Conservation (phyloP, 768 basidiomycete species). For the Favolaschia claudopus region DNA sequence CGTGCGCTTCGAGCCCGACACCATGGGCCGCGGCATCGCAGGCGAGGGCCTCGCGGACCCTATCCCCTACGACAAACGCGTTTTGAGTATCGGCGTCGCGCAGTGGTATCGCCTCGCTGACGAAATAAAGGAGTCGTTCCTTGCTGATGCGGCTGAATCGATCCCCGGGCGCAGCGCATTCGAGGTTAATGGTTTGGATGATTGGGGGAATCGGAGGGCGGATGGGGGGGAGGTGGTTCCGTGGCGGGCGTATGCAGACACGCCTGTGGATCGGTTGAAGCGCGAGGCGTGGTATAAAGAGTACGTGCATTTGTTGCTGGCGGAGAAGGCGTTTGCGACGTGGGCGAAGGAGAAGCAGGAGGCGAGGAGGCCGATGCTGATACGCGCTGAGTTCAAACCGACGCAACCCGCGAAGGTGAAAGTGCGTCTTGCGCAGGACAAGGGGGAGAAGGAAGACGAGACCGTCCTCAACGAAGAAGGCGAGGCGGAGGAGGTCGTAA, state of each 20-base stretch:
- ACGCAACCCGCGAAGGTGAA: too few species aligned
- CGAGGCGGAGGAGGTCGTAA: neutral
- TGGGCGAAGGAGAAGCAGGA: too few species aligned
- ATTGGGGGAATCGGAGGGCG: neutral
- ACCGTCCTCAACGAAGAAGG: too few species aligned
- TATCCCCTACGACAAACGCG: constrained; percentile 38
- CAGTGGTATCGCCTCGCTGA: neutral
- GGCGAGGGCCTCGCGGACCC: constrained; percentile 46
- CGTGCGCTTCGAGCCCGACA: constrained; percentile 38
- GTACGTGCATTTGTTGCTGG: neutral
- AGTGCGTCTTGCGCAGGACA: too few species aligned
- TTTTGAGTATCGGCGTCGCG: constrained; percentile 43
- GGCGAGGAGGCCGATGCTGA: too few species aligned
- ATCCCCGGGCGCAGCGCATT: neutral
- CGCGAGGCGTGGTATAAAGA: constrained; percentile 13
- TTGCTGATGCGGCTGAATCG: neutral
- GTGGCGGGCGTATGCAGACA: neutral
- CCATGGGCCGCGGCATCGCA: constrained; percentile 42
- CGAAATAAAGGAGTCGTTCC: constrained; percentile 3
- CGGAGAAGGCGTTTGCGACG: neutral
- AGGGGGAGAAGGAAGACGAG: too few species aligned
- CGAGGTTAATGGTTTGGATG: constrained; percentile 3
- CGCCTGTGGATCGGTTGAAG: neutral
- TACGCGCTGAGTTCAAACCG: too few species aligned
- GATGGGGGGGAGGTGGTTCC: neutral